phyloP scores from a whole-genome alignment of 768 basidiomycete genomes.

The Krasilnikovozyma curviuscula region DNA sequence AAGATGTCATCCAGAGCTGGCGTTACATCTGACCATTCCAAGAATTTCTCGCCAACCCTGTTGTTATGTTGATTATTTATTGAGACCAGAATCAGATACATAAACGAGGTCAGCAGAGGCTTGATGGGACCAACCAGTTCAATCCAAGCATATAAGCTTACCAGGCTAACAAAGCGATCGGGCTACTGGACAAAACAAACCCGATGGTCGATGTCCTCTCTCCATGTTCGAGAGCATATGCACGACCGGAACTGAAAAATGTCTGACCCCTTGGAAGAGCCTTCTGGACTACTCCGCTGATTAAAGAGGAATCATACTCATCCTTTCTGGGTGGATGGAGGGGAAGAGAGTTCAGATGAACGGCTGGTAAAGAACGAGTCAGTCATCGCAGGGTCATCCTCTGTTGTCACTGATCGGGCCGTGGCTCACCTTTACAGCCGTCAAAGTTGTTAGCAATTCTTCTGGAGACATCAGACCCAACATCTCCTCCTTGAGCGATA shows the following conservation, averaged over 20 bases:
- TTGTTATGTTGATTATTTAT: background rate
- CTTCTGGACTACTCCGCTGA: too few species aligned
- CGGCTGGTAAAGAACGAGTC: background rate
- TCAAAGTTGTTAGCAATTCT: slow-evolving; percentile 16
- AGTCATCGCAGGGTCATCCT: too few species aligned
- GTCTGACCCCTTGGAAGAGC: background rate
- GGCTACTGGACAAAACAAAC: slow-evolving; percentile 16
- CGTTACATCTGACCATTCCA: slow-evolving; percentile 20
- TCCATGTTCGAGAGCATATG: slow-evolving; percentile 19
- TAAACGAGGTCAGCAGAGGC: too few species aligned
- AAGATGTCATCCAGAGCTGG: slow-evolving; percentile 17
- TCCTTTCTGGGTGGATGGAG: too few species aligned
- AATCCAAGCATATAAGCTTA: too few species aligned
- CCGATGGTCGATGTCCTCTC: slow-evolving; percentile 18
- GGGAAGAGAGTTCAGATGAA: slow-evolving; percentile 1
- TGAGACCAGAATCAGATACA: too few species aligned
- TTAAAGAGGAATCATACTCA: too few species aligned
- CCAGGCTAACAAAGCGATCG: slow-evolving; percentile 22
- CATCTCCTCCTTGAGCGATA: slow-evolving; percentile 25
- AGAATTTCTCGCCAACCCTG: slow-evolving; percentile 26
- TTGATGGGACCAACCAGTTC: too few species aligned
- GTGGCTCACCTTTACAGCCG: slow-evolving; percentile 20
- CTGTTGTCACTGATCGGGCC: too few species aligned
- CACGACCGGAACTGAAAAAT: slow-evolving; percentile 8
- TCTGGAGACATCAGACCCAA: slow-evolving; percentile 19